phyloP scores from a whole-genome alignment of 768 basidiomycete genomes.

The Pleurotus cornucopiae region DNA sequence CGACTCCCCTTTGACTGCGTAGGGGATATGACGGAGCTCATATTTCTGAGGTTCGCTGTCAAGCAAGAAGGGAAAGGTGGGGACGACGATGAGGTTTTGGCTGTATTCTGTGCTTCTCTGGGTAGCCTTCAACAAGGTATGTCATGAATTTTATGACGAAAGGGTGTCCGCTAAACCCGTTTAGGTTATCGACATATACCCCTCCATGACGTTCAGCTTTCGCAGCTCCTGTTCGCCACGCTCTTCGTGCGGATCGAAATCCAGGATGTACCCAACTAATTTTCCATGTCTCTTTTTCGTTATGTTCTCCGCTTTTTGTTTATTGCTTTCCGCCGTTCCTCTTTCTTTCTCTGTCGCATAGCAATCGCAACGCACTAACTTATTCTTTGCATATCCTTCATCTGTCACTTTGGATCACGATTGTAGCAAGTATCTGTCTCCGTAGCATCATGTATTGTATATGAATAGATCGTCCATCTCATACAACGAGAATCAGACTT shows the following conservation, averaged over 20 bases:
- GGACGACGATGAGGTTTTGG: constrained; percentile 63
- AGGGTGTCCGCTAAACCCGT: no score
- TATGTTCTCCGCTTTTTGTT: background rate
- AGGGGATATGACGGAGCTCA: constrained; percentile 75
- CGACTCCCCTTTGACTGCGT: constrained; percentile 73
- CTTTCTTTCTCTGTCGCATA: background rate
- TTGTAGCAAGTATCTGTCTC: no score
- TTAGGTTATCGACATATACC: constrained; percentile 89
- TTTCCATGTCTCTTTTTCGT: background rate
- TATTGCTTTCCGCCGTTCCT: background rate
- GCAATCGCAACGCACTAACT: background rate
- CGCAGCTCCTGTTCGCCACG: constrained; percentile 89
- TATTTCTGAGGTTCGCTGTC: constrained; percentile 82
- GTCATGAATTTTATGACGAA: constrained; percentile 11
- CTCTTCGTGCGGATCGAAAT: constrained; percentile 77
- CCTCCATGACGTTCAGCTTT: constrained; percentile 83
- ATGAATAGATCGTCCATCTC: background rate
- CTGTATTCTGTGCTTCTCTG: constrained; percentile 71
- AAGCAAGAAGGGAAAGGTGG: constrained; percentile 53
- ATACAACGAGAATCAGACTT: no score
- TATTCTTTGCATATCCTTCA: background rate
- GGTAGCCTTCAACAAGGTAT: constrained; percentile 73
- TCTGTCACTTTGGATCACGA: no score
- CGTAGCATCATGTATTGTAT: background rate
- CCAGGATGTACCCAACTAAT: constrained; percentile 11